These are phyloP conservation scores for Lichina pygmaea DNA, from an alignment of 495 filamentous ascomycete genomes.

Conservation along the genomic window DNA sequence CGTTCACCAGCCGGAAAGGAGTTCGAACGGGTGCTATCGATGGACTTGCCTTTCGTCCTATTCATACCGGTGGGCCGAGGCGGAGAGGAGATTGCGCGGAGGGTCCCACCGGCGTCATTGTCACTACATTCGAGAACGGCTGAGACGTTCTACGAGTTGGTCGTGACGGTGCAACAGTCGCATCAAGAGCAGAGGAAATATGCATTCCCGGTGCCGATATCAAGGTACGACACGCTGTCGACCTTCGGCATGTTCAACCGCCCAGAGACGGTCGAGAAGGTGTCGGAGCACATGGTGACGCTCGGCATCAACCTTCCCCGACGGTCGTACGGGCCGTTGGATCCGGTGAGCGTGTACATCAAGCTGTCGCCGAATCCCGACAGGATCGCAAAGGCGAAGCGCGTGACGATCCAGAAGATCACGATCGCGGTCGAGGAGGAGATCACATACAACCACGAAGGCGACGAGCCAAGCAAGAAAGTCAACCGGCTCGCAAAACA, in stretches of 20 bases:
- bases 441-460: constrained; percentile 90
- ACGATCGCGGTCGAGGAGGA: constrained; percentile 90
- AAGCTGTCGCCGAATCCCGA: constrained; percentile 78
- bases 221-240: constrained; percentile 82
- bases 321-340: constrained; percentile 90
- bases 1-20: constrained; percentile 62
- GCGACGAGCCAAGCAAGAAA: constrained; percentile 86
- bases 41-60: constrained; percentile 91
- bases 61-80: constrained; percentile 89
- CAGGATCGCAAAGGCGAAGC: constrained; percentile 67
- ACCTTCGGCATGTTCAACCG: constrained; percentile 99
- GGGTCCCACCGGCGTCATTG: constrained; percentile 78
- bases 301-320: constrained; percentile 72
- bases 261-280: constrained; percentile 60
- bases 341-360: constrained; percentile 88
- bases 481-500: constrained; percentile 65
- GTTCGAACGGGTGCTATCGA: constrained; percentile 68
- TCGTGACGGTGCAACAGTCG: constrained; percentile 86
- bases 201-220: constrained; percentile 69
- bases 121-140: constrained; percentile 77
- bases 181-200: constrained; percentile 67
- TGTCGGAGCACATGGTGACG: constrained; percentile 76
- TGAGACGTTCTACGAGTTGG: constrained; percentile 89
- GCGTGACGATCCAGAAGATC: constrained; percentile 82
- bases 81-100: constrained; percentile 59